Evolutionary conservation across 305 asterid genomes (phyloP).

Genomic region (Solanum hybrid): DNA sequence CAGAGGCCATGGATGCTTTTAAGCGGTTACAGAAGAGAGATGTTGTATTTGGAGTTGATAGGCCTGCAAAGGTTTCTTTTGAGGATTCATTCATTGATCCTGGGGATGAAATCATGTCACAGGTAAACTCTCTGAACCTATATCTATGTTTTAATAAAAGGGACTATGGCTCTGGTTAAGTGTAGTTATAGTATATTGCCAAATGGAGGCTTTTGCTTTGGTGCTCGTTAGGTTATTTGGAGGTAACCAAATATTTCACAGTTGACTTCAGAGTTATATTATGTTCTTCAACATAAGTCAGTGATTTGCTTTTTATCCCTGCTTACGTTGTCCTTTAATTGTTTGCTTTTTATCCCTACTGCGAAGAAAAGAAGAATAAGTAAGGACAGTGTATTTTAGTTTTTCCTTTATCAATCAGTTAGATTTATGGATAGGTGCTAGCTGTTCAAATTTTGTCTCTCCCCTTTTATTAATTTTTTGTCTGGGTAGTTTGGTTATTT

Average conservation of each 20-base stretch:
- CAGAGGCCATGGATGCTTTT: conserved; percentile 99
- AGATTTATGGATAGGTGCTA: neutral
- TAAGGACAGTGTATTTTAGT: neutral
- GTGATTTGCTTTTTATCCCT: neutral
- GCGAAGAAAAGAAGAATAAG: neutral
- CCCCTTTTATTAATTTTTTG: neutral
- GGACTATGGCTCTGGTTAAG: neutral
- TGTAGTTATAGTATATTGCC: conserved; percentile 1
- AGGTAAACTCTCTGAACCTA: conserved; percentile 49
- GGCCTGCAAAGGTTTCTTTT: conserved; percentile 97
- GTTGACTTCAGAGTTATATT: neutral
- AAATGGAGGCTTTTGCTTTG: neutral
- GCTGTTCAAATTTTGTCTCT: neutral
- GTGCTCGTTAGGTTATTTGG: neutral
- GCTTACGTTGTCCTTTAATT: neutral
- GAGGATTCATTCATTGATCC: conserved; percentile 98
- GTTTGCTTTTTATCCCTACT: neutral
- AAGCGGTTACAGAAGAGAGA: conserved; percentile 92
- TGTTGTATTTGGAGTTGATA: conserved; percentile 80
- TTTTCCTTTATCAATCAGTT: neutral
- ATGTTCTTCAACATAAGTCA: neutral
- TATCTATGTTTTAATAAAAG: neutral
- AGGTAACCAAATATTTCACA: neutral
- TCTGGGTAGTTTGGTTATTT: neutral
- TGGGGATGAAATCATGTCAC: conserved; percentile 99